Percentiles rank a stretch among this genome's conserved stretches.
Evolutionary conservation across 306 rosid genomes (phyloP).

Genomic region (Canavalia gladiata): DNA sequence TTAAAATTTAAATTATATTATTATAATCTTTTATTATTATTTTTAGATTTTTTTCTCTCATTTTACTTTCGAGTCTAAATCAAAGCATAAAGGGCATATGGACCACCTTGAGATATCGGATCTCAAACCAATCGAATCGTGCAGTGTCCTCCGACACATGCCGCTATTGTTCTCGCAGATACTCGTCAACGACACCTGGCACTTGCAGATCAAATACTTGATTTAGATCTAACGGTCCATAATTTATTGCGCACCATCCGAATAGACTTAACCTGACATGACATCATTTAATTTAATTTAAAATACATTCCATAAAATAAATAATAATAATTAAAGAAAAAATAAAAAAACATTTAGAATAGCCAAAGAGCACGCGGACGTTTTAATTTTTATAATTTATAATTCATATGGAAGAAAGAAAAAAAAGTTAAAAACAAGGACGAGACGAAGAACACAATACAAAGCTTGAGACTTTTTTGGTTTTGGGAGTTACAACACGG

Average conservation of each 20-base stretch:
- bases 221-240: slow-evolving; percentile 18
- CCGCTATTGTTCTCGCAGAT: background rate
- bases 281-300: background rate
- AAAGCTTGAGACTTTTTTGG: slow-evolving; percentile 10
- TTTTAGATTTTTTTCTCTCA: no score
- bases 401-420: background rate
- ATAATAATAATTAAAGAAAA: no score
- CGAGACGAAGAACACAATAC: slow-evolving; percentile 11
- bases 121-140: background rate
- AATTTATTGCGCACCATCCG: background rate
- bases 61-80: no score
- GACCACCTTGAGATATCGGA: background rate
- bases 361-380: background rate
- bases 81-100: no score
- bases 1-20: no score
- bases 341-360: background rate
- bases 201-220: background rate
- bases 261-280: background rate
- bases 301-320: background rate
- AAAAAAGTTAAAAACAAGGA: background rate
- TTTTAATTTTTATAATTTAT: background rate
- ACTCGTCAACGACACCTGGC: slow-evolving; percentile 42
- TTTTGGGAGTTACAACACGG: slow-evolving; percentile 29
- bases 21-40: no score
- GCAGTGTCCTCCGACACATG: background rate